Base-by-base conservation (phyloP, 2,329 filamentous ascomycete species). In the Arthroderma sp. region DNA sequence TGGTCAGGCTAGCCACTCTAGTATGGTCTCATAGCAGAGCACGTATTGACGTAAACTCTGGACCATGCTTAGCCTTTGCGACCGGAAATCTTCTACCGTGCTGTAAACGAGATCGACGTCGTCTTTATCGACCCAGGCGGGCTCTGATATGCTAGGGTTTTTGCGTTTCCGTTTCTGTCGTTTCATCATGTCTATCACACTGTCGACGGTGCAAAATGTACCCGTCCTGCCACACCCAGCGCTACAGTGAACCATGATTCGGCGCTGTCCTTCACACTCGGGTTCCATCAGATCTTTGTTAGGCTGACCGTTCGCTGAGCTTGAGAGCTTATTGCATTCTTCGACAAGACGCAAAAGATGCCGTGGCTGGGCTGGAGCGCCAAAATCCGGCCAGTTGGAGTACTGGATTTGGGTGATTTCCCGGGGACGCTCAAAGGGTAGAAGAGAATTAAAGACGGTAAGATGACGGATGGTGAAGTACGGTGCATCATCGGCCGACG, bases 371-470 rank as follows among this genome's bases (percentile, higher is more conserved):
- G 91, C 87, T 0, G 89, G 89, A 0, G 87, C 83, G 15, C 91
- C 91, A 63, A 96, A 95, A 58, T 98, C 91, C 0, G 91, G 91
- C 91, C 91, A 98, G n/a, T 83, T 81, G 0, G 86, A 80, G 61
- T 95, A 96, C 59, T 96, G 88, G 9, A 98, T 69, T 54, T 98
- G 91, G 0, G 88, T 95, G 50, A 98, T 82, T 63, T 96, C 88
- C 27, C 89, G 83, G 53, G 94, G 82, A 0, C 86, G 84, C 15
- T 79, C 77, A 57, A 94, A 95, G 0, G 89, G 88, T 47, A 83
- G 75, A 1, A 75, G 70, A 2, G 78, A 69, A 59, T 96, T 86
- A 1, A 80, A 81, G 29, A 98, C 68, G 0, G 84, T 82, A 56
- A 96, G 91, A 59, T 91, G 91, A 38, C 91, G 82, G 36, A 96